These are phyloP conservation scores for Pneumocystis oryctolagi DNA, from an alignment of 1,139 yeast genomes.

Conservation along the genomic window DNA sequence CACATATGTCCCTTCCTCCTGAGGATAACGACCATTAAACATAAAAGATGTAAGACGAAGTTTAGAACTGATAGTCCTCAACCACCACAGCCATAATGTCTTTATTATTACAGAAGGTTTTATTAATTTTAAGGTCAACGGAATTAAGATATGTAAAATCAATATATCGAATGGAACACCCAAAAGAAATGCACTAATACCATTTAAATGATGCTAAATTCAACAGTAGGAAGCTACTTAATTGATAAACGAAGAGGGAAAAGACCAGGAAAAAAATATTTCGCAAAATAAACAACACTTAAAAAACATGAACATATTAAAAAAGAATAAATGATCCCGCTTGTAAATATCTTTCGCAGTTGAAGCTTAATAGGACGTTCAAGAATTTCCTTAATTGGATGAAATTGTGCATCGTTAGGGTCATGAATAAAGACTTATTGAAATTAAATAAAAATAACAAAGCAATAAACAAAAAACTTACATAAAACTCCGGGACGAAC, in stretches of 20 bases:
- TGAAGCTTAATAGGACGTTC: constrained; percentile 62
- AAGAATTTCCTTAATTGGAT: constrained; percentile 77
- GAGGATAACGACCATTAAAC: constrained; percentile 49
- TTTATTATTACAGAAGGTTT: constrained; percentile 14
- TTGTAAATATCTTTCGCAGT: constrained; percentile 54
- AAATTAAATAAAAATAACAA: neutral
- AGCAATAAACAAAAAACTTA: neutral
- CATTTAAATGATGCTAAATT: constrained; percentile 20
- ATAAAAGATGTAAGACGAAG: constrained; percentile 69
- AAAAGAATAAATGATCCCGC: constrained; percentile 61
- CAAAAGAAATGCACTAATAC: constrained; percentile 11
- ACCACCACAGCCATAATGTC: constrained; percentile 48
- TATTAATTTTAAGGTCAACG: constrained; percentile 13
- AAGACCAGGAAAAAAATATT: constrained; percentile 27
- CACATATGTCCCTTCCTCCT: constrained; percentile 53
- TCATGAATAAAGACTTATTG: constrained; percentile 55
- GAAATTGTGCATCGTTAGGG: constrained; percentile 84
- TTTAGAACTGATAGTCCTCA: constrained; percentile 40
- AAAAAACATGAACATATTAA: constrained; percentile 69
- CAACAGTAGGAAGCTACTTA: constrained; percentile 18
- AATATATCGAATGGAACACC: constrained; percentile 24
- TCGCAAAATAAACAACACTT: constrained; percentile 39
- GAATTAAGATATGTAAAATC: constrained; percentile 18
- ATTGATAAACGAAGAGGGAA: constrained; percentile 19
- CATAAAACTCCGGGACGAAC: constrained; percentile 76